Evolutionary conservation across 2,329 filamentous ascomycete genomes (phyloP).

Genomic region (Colletotrichum noveboracense): DNA sequence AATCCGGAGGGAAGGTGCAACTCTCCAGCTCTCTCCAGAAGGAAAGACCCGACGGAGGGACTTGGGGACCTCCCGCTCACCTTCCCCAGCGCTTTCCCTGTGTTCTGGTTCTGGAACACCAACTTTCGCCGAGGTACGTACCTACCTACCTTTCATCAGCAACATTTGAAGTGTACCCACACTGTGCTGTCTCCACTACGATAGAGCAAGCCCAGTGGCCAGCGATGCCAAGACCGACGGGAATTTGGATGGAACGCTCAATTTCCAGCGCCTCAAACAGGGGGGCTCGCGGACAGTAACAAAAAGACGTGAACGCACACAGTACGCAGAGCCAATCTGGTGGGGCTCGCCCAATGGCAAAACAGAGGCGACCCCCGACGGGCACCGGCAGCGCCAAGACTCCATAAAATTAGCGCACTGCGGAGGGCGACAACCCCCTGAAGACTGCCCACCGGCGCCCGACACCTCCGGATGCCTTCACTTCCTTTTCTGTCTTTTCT

Average conservation of each 20-base stretch:
- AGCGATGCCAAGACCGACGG: slow-evolving; percentile 4
- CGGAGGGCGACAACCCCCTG: neutral
- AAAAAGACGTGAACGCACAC: neutral
- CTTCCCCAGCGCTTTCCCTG: neutral
- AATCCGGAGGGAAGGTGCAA: neutral
- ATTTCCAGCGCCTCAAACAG: slow-evolving; percentile 9
- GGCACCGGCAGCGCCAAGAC: slow-evolving; percentile 6
- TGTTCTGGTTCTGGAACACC: neutral
- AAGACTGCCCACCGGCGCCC: neutral
- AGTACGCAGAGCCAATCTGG: neutral
- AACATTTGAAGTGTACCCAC: neutral
- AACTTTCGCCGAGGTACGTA: neutral
- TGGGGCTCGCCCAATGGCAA: neutral
- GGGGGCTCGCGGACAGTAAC: neutral
- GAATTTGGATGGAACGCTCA: slow-evolving; percentile 15
- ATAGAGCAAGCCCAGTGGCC: neutral
- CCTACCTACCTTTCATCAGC: neutral
- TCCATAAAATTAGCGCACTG: slow-evolving; percentile 13
- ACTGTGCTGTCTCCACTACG: neutral
- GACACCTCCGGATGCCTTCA: neutral
- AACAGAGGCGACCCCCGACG: neutral
- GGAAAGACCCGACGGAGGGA: neutral
- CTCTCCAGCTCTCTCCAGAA: neutral
- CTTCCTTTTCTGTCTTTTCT: neutral
- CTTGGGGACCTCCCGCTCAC: neutral